Conservation (phyloP, 2,329 filamentous ascomycete genomes). For the Aspergillus sp. region DNA sequence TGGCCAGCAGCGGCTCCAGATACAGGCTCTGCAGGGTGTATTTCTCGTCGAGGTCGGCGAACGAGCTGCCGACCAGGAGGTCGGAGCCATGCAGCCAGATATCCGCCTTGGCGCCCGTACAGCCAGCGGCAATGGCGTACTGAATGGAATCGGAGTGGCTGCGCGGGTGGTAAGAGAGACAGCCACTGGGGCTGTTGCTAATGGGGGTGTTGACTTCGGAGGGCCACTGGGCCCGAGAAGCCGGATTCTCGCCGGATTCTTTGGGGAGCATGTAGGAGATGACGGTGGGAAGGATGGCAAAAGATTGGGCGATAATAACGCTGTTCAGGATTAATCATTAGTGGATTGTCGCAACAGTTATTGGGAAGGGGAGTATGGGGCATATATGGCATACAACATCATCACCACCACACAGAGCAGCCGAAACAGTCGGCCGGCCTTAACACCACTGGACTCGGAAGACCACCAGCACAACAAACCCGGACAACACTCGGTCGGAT, state of each 20-base stretch:
- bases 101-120: slow-evolving; percentile 18
- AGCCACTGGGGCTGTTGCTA: slow-evolving; percentile 9
- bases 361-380: no score
- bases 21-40: slow-evolving; percentile 15
- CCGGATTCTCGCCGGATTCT: not conserved
- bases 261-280: slow-evolving; percentile 10
- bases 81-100: slow-evolving; percentile 17
- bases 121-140: slow-evolving; percentile 16
- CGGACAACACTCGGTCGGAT: slow-evolving; percentile 24
- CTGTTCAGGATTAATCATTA: slow-evolving; percentile 3
- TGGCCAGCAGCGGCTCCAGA: slow-evolving; percentile 14
- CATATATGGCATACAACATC: slow-evolving; percentile 10
- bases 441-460: not conserved
- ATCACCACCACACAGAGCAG: slow-evolving; percentile 19
- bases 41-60: slow-evolving; percentile 3
- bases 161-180: slow-evolving; percentile 15
- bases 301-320: slow-evolving; percentile 13
- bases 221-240: slow-evolving; percentile 8
- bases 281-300: slow-evolving; percentile 13
- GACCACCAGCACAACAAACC: slow-evolving; percentile 8
- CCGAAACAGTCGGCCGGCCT: slow-evolving; percentile 15
- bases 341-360: no score
- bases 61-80: slow-evolving; percentile 15
- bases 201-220: slow-evolving; percentile 7
- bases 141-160: slow-evolving; percentile 13